Base-by-base conservation (phyloP, 2,329 filamentous ascomycete genomes). In the Aphanoascus verrucosus region DNA sequence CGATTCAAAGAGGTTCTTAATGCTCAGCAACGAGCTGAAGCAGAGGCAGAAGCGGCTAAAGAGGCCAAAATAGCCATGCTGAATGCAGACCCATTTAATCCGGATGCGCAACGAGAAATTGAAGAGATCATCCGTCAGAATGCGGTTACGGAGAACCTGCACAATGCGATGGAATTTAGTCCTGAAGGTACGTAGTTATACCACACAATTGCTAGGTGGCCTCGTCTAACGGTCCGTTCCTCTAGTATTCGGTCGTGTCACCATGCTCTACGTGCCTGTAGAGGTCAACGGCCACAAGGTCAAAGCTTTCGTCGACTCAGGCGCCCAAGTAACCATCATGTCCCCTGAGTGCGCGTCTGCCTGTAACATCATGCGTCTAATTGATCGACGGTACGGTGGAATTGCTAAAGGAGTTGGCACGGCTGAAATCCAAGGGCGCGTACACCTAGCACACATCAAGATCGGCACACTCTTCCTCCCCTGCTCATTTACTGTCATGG, bases 401-500 rank as follows among this genome's bases (percentile, higher is more conserved):
- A 85, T 97, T 52, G 93, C 93, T 42, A 85, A 86, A 56, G 93
- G 93, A 58, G 93, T 98, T 2, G 93, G 93, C 52, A 97, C 93
- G 0, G 93, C 93, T 20, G 86, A 84, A 55, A 97, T 98, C 61
- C 83, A 98, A 17, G 93, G 93, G 32, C 87, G 93, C 50, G 93
- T 98, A 2, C 93, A 98, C 69, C 88, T 88, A 19, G 93, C 93
- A 8, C 88, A 91, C 69, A 94, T 98, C 69, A 91, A 88, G 69
- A 93, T 98, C 61, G 93, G 91, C 51, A 82, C 79, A 41, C 80
- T 91, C 57, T 89, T 88, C 66, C 76, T 98, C 61, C 85, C 91
- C 2, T 97, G 90, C 72, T 93, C 89, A 56, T 98, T 98, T 69
- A 98, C 93, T 2, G 93, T 98, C 65, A 98, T 98, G 93, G 93